Evolutionary conservation across 768 basidiomycete species (phyloP), one percentile per base, ranked within the genome.

Genomic region (Tephrocybe sp.): DNA sequence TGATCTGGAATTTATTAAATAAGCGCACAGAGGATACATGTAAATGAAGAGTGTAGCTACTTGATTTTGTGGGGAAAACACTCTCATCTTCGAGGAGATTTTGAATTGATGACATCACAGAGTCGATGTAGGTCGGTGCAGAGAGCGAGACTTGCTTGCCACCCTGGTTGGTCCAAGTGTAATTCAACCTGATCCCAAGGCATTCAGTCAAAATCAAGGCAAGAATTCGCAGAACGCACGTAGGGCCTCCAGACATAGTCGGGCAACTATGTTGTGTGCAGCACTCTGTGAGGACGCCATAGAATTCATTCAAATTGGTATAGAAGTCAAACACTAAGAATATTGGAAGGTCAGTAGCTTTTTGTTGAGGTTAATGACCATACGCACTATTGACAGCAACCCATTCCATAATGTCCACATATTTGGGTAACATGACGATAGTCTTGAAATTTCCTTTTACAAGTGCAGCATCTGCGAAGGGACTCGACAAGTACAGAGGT

Each of bases 381-480:
- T 11, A 79, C 86, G 64, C 60, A 96, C 94, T 82, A 62, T 96
- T 96, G 38, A 93, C 88, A 10, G 93, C 94, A 23, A 96, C 94
- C 94, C 94, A 97, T 65, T 97, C 94, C 79, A 92, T 95, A 51
- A 92, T 85, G 64, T 96, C 92, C 23, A 91, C 87, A 60, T 95
- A 97, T 67, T 96, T 97, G 6, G 96, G 96, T 48, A 93, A 78
- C 71, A 93, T 89, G 51, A 98, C 94, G 61, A 98, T 98, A 3
- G 94, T 97, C 74, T 96, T 98, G 76, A 97, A 98, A 70, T 94
- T 97, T 19, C 96, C 96, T 68, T 96, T 98, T 52, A 98, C 95
- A 39, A 98, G 79, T 0, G 96, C 92, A 1, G 93, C 88, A 60
- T 96, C 94, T 49, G 89, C 92, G 67, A 98, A 98, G 3, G 95